Base-by-base conservation (phyloP, 1,284 basidiomycete species). In the Rugosomyces carneus region DNA sequence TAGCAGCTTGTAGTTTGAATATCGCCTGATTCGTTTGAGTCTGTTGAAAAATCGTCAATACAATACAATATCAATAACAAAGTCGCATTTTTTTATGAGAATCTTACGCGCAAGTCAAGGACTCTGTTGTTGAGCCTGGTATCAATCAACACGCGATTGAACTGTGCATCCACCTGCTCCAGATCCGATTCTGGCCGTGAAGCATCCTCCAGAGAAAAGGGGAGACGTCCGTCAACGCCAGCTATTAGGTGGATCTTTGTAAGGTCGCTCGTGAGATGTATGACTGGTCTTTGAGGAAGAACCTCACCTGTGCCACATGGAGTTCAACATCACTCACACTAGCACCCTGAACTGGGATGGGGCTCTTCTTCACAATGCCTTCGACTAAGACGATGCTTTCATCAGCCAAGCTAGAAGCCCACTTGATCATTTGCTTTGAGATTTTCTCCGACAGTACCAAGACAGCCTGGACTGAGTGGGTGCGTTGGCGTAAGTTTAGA, bases 341-440 rank as follows among this genome's bases (percentile, higher is more conserved):
- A 41, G 91, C 90, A 55, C 91, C 93, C 70, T 95, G 95, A 69
- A 98, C 88, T 21, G 80, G 81, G 62, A 91, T 89, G 5, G 83
- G 78, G n/a, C 91, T 82, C 60, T 86, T 86, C 63, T 85, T 83
- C 35, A 95, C 87, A 47, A 77, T 66, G 35, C 85, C 86, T 68
- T 96, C 86, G 7, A 97, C 87, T 26, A 93, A 80, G 7, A 99
- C 89, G 56, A 99, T 93, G 48, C 89, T 91, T 71, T 99, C 96
- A 53, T 82, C 76, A 29, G 84, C 73, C 41, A 99, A 72, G 32
- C 79, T 63, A 16, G 83, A 82, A 13, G 87, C 81, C 86, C 89
- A 99, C 68, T 95, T 98, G 45, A 93, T 80, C 96, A 99, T 99
- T 66, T 96, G 93, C 67, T 94, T 96, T 53, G 93, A 97, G 13